phyloP scores from a whole-genome alignment of 345 rosid species.

The Gossypium bickii region DNA sequence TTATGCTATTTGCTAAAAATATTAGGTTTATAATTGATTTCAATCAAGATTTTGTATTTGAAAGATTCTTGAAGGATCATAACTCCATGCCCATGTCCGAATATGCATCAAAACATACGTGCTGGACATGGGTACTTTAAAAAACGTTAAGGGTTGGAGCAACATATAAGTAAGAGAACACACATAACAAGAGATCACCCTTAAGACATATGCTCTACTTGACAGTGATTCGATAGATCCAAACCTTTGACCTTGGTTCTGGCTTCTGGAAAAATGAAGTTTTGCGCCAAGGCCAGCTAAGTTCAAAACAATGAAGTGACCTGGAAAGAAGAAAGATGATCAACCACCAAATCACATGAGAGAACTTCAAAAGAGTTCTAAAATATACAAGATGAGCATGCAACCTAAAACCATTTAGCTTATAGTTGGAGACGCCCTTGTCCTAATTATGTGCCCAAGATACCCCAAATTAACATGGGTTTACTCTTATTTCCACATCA shows the following conservation, averaged over 20 bases:
- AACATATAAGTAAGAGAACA: neutral
- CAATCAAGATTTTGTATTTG: constrained; percentile 6
- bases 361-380: neutral
- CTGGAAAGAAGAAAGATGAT: constrained; percentile 33
- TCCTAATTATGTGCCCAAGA: neutral
- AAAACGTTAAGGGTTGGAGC: neutral
- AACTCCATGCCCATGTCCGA: neutral
- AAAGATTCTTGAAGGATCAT: neutral
- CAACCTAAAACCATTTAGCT: neutral
- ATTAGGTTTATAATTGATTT: neutral
- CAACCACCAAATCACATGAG: constrained; percentile 21
- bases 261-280: constrained; percentile 74
- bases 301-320: constrained; percentile 89
- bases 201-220: neutral
- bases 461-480: neutral
- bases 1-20: neutral
- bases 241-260: constrained; percentile 64
- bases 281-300: constrained; percentile 90
- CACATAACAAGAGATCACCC: neutral
- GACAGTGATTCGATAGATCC: constrained; percentile 18
- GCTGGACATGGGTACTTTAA: neutral
- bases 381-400: neutral
- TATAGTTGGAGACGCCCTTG: neutral
- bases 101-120: neutral
- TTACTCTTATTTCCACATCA: neutral